Base-by-base conservation (phyloP, 371 early-diverging fungal genomes). In the Enterocytospora artemiae region DNA sequence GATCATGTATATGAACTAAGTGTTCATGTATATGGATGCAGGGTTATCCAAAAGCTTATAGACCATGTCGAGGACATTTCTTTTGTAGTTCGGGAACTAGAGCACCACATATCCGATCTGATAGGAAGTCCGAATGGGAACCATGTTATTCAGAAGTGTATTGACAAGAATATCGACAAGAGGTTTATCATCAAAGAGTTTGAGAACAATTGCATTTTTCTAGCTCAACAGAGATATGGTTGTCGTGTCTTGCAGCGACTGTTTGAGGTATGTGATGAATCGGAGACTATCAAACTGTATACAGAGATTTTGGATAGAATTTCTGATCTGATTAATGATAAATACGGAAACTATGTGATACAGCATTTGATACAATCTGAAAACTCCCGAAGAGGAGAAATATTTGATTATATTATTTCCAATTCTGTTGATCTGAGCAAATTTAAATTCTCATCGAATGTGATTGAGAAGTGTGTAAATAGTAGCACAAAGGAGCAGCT, bases 121-220 rank as follows among this genome's bases (percentile, higher is more conserved):
- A 91, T 97, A 64, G 93, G 91, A 77, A 96, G 96, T 79, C 96
- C 96, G 77, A 97, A 98, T 76, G 96, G 99, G 46, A 98, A 98
- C 78, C 99, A 98, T 70, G 99, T 98, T 16, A 89, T 98, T 63
- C 99, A 98, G 79, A 98, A 97, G 78, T 92, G 91, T 22, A 91
- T 98, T 63, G 96, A 96, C 74, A 67, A 68, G 39, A 59, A 62
- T 41, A 22, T 41, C 4, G 69, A 72, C 43, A 61, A 51, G 22
- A 45, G 22, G 22, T 59, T 67, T 30, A 59, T 72, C 31, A 31
- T 69, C 12, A 87, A 89, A 65, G 87, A 90, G 24, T 96, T 97
- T 81, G 86, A 90, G 60, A 88, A 92, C 0, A 93, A 96, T 78
- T 89, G 91, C 0, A 87, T 88, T 67, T 81, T 84, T 25, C 80